Evolutionary conservation across 257 asterid genomes (phyloP).

Genomic region (Nemophila menziesii): DNA sequence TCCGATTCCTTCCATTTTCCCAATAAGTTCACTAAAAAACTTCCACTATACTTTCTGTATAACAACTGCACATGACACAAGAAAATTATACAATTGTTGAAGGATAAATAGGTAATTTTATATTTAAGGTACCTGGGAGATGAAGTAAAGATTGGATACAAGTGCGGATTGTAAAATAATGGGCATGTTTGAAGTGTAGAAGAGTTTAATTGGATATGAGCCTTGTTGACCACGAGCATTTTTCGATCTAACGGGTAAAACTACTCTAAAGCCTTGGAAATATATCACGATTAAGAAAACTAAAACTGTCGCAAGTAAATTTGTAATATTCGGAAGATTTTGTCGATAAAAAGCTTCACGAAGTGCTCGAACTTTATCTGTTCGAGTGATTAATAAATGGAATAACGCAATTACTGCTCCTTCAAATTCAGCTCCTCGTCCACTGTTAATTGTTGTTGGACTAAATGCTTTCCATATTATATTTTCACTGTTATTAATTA

Average conservation of each 20-base stretch:
- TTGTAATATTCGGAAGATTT: constrained; percentile 85
- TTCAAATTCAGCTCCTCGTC: constrained; percentile 86
- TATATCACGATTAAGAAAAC: constrained; percentile 72
- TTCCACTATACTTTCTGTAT: constrained; percentile 58
- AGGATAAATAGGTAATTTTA: neutral
- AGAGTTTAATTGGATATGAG: constrained; percentile 74
- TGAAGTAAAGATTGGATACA: constrained; percentile 70
- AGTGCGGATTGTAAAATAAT: constrained; percentile 77
- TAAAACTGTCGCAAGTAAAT: constrained; percentile 76
- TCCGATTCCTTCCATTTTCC: constrained; percentile 90
- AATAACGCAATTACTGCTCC: constrained; percentile 82
- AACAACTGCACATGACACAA: constrained; percentile 38
- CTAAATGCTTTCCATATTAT: constrained; percentile 87
- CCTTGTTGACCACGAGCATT: constrained; percentile 91
- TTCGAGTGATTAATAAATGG: constrained; percentile 69
- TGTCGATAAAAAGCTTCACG: constrained; percentile 89
- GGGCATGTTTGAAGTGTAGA: constrained; percentile 90
- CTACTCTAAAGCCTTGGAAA: constrained; percentile 89
- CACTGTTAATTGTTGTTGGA: constrained; percentile 79
- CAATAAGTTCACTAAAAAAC: constrained; percentile 62
- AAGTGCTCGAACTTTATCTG: constrained; percentile 70
- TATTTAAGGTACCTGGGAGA: constrained; percentile 55
- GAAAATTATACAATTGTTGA: neutral
- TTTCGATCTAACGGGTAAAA: constrained; percentile 81
- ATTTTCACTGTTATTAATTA: constrained; percentile 59